These are phyloP conservation scores for Penicillium sp. DNA, from an alignment of 2,329 filamentous ascomycete genomes.

Conservation along the genomic window DNA sequence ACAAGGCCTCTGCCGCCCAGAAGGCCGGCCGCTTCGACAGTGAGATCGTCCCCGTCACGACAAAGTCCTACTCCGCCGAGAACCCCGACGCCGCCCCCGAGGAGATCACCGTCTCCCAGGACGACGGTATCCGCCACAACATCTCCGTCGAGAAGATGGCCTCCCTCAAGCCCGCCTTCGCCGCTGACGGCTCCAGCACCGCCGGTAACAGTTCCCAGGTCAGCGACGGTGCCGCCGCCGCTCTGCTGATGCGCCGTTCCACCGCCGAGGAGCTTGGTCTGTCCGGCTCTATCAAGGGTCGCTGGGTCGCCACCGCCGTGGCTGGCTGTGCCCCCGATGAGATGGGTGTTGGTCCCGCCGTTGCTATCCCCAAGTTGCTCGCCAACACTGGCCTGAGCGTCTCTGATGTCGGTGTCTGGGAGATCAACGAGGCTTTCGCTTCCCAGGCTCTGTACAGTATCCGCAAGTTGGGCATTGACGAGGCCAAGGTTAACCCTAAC, in stretches of 20 bases:
- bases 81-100: slow-evolving; percentile 62
- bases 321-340: slow-evolving; percentile 85
- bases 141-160: slow-evolving; percentile 73
- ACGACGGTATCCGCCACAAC: slow-evolving; percentile 80
- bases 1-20: slow-evolving; percentile 73
- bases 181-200: slow-evolving; percentile 74
- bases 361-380: slow-evolving; percentile 86
- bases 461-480: slow-evolving; percentile 64
- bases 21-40: slow-evolving; percentile 71
- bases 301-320: slow-evolving; percentile 78
- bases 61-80: slow-evolving; percentile 69
- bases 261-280: slow-evolving; percentile 78
- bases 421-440: slow-evolving; percentile 85
- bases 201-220: slow-evolving; percentile 88
- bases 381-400: slow-evolving; percentile 68
- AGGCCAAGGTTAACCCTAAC: slow-evolving; percentile 82
- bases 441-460: slow-evolving; percentile 73
- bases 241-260: slow-evolving; percentile 82
- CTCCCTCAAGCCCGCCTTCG: slow-evolving; percentile 86
- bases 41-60: slow-evolving; percentile 82
- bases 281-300: slow-evolving; percentile 72
- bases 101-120: slow-evolving; percentile 72
- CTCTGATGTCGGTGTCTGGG: slow-evolving; percentile 81
- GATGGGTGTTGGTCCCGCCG: slow-evolving; percentile 89
- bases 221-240: slow-evolving; percentile 83